Evolutionary conservation across 306 rosid species (phyloP).

Genomic region (Inga laurina): DNA sequence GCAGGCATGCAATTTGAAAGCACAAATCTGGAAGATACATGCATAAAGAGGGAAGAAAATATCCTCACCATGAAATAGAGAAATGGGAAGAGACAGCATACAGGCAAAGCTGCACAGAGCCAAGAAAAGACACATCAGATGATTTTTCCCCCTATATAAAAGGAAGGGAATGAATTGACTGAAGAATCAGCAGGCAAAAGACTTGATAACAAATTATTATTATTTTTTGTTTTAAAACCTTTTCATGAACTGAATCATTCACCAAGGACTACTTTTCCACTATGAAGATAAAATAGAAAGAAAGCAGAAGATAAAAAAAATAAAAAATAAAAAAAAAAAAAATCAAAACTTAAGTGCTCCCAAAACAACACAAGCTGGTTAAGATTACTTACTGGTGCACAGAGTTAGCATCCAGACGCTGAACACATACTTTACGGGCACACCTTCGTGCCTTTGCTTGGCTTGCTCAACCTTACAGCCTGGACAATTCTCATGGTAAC

Average conservation of each 20-base stretch:
- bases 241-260: background rate
- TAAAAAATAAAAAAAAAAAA: too few species aligned
- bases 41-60: background rate
- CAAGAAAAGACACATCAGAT: background rate
- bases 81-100: background rate
- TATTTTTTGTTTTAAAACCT: background rate
- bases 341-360: too few species aligned
- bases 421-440: constrained; percentile 42
- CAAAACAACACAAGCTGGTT: too few species aligned
- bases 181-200: background rate
- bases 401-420: constrained; percentile 55
- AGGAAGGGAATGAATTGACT: background rate
- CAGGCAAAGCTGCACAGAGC: background rate
- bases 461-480: constrained; percentile 68
- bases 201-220: too few species aligned
- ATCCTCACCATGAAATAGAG: background rate
- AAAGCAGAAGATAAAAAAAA: too few species aligned
- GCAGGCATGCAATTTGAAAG: too few species aligned
- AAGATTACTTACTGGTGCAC: constrained; percentile 42
- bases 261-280: background rate
- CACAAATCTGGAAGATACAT: too few species aligned
- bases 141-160: too few species aligned
- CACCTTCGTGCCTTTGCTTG: constrained; percentile 45
- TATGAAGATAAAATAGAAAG: too few species aligned
- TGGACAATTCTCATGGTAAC: constrained; percentile 62